Percentiles rank a stretch among this genome's conserved stretches.
Evolutionary conservation across 495 filamentous ascomycete genomes (phyloP).

Genomic region (Penicillium pancosmium): DNA sequence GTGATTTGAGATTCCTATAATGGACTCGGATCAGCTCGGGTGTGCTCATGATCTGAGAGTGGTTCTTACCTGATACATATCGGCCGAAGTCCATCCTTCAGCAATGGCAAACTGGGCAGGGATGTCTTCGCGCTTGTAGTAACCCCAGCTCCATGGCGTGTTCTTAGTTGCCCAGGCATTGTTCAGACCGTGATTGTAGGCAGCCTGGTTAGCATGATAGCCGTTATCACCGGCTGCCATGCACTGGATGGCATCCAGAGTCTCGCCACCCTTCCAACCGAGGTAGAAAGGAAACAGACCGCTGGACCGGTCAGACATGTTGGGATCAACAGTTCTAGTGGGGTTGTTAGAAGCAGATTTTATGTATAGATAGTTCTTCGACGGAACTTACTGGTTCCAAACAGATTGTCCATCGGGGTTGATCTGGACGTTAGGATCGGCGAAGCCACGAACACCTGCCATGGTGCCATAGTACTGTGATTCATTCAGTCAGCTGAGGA

Average conservation of each 20-base stretch:
- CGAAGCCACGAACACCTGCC: conserved; percentile 59
- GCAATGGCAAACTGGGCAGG: conserved; percentile 58
- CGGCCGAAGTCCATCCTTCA: conserved; percentile 55
- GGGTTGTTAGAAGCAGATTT: neutral
- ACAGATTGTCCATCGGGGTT: conserved; percentile 46
- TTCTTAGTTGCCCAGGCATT: conserved; percentile 56
- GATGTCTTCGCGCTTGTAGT: conserved; percentile 51
- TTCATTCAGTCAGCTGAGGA: conserved; percentile 2
- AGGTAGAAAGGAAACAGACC: conserved; percentile 57
- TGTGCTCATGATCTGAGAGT: neutral
- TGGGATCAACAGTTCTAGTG: conserved; percentile 24
- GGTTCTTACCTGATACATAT: conserved; percentile 55
- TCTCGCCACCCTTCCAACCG: conserved; percentile 51
- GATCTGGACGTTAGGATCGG: conserved; percentile 59
- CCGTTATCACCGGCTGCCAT: conserved; percentile 55
- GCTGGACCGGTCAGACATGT: conserved; percentile 26
- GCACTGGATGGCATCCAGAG: conserved; percentile 55
- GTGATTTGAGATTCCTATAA: conserved; percentile 53
- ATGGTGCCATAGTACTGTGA: conserved; percentile 56
- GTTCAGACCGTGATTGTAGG: conserved; percentile 53
- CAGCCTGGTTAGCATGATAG: conserved; percentile 53
- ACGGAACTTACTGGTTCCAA: conserved; percentile 49
- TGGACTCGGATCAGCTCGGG: conserved; percentile 5
- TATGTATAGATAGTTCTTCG: neutral
- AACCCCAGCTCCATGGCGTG: conserved; percentile 57